Conservation (phyloP, 2,329 filamentous ascomycete genomes). For the Leptographium wingfieldii region DNA sequence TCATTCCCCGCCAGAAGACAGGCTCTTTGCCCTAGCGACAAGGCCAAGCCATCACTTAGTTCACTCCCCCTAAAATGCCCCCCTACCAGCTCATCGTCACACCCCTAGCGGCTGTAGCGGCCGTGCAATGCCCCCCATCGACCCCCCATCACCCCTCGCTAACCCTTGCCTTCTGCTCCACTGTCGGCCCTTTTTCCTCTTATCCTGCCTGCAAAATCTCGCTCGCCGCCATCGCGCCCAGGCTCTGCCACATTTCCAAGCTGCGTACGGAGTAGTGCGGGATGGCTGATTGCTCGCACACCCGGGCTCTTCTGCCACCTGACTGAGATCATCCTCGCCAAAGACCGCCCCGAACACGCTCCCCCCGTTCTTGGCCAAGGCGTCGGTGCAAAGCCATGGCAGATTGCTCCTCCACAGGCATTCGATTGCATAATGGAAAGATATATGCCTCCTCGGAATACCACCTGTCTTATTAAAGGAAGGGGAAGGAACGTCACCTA, state of each 20-base stretch:
- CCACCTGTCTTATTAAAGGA: neutral
- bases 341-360: neutral
- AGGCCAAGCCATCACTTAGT: neutral
- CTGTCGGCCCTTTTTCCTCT: neutral
- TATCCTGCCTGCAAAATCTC: neutral
- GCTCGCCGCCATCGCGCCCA: neutral
- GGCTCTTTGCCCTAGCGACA: neutral
- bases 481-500: neutral
- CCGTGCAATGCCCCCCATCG: neutral
- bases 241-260: neutral
- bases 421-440: neutral
- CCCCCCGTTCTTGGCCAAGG: neutral
- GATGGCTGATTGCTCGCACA: neutral
- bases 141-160: neutral
- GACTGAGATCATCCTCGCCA: too few relatives aligned
- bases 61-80: neutral
- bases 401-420: neutral
- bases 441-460: too few relatives aligned
- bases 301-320: too few relatives aligned
- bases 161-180: neutral
- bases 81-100: neutral
- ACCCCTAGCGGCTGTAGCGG: neutral
- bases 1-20: neutral
- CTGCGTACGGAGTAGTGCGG: neutral
- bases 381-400: neutral